phyloP scores from a whole-genome alignment of 257 asterid species.

The Cynanchum wilfordii region DNA sequence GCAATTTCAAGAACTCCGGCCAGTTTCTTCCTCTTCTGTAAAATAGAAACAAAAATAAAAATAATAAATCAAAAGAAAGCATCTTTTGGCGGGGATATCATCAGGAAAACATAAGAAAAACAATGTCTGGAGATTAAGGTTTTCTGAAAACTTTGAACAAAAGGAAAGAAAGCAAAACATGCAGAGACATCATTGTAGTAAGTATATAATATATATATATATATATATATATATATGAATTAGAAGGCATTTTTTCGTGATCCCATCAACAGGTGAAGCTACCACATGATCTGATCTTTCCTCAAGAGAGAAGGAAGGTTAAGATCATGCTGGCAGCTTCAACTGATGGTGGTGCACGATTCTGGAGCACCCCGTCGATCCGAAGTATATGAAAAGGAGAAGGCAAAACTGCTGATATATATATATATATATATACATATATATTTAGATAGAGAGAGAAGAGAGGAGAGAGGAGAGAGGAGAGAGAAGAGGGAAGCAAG shows the following conservation, averaged over 20 bases:
- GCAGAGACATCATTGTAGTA: neutral
- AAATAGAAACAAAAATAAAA: too few species aligned
- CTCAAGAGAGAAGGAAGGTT: constrained; percentile 20
- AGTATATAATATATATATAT: too few species aligned
- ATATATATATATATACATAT: too few species aligned
- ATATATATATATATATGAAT: too few species aligned
- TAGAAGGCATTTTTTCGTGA: too few species aligned
- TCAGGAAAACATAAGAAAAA: neutral
- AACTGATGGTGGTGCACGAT: constrained; percentile 28
- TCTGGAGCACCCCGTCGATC: neutral
- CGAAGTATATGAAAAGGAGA: neutral
- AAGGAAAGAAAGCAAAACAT: neutral
- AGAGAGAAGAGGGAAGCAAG: neutral
- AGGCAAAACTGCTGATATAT: neutral
- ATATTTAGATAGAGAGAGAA: too few species aligned
- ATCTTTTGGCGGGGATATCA: neutral
- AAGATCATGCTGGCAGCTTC: constrained; percentile 91
- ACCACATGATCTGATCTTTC: constrained; percentile 33
- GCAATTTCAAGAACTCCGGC: neutral
- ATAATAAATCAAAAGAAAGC: neutral
- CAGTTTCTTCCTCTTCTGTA: neutral
- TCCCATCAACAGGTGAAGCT: constrained; percentile 26
- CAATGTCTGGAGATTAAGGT: neutral
- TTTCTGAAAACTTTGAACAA: neutral
- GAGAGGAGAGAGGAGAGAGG: neutral